A percentile compares a stretch with the other conserved stretches of the same genome.
These are phyloP conservation scores for Sisymbrium irio DNA, from an alignment of 345 rosid genomes.

Conservation along the genomic window DNA sequence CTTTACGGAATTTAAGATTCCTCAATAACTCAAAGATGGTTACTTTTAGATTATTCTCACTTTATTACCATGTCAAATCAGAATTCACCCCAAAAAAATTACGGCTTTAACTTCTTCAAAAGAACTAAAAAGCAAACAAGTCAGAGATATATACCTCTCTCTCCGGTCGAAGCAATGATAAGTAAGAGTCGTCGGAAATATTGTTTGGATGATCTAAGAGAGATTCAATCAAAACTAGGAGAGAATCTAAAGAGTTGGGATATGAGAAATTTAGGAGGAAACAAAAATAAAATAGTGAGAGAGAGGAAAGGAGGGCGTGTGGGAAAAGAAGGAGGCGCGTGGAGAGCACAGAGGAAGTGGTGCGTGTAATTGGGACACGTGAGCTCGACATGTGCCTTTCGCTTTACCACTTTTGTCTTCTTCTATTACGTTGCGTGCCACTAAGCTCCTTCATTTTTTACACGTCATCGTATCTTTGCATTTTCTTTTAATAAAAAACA, in stretches of 20 bases:
- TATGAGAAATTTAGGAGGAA: background rate
- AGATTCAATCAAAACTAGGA: background rate
- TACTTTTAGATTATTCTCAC: background rate
- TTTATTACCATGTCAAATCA: conserved; percentile 17
- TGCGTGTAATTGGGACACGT: conserved; percentile 36
- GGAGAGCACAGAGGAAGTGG: conserved; percentile 38
- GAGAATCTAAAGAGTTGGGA: background rate
- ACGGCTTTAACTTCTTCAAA: background rate
- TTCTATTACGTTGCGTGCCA: conserved; percentile 22
- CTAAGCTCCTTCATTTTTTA: background rate
- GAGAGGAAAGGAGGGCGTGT: conserved; percentile 29
- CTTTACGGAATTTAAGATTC: background rate
- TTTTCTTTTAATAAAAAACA: background rate
- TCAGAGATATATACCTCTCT: background rate
- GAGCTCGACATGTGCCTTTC: conserved; percentile 40
- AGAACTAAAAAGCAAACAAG: background rate
- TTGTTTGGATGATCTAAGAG: too few species aligned
- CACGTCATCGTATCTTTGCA: conserved; percentile 27
- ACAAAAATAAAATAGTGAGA: background rate
- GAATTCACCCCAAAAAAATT: background rate
- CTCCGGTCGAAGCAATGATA: background rate
- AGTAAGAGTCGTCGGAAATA: too few species aligned
- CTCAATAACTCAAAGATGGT: background rate
- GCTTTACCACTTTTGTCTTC: conserved; percentile 19
- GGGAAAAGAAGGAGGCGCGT: conserved; percentile 48